Percentiles rank a stretch among this genome's conserved stretches.
phyloP scores from a whole-genome alignment of 306 rosid species.

The Dalbergia oliveri region DNA sequence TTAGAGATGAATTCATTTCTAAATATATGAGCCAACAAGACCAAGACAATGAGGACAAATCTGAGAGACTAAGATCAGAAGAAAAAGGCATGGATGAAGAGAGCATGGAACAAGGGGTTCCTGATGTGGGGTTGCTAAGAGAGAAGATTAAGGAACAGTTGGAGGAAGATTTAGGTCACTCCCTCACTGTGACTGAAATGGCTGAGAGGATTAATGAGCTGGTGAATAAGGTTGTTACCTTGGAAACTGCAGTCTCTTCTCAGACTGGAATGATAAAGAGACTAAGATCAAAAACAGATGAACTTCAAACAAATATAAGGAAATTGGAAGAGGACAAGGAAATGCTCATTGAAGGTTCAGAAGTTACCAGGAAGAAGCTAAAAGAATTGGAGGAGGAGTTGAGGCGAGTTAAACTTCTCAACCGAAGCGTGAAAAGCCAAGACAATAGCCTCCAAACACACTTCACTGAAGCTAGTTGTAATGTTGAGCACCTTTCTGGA shows the following conservation, averaged over 20 bases:
- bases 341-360: constrained; percentile 63
- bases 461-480: constrained; percentile 72
- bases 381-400: constrained; percentile 79
- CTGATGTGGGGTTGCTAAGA: constrained; percentile 40
- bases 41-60: constrained; percentile 10
- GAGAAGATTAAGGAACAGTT: constrained; percentile 55
- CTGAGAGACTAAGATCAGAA: constrained; percentile 32
- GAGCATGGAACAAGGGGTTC: constrained; percentile 43
- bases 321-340: constrained; percentile 81
- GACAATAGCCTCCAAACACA: constrained; percentile 62
- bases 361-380: constrained; percentile 58
- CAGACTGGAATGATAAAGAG: constrained; percentile 65
- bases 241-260: constrained; percentile 75
- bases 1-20: constrained; percentile 61
- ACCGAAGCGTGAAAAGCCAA: constrained; percentile 55
- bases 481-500: constrained; percentile 70
- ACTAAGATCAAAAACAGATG: constrained; percentile 70
- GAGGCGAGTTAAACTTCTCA: constrained; percentile 57
- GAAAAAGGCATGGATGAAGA: constrained; percentile 48
- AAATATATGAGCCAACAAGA: constrained; percentile 41
- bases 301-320: constrained; percentile 59
- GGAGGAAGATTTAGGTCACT: constrained; percentile 49
- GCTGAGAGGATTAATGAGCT: constrained; percentile 88
- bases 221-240: constrained; percentile 71
- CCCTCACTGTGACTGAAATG: constrained; percentile 71